Conservation (phyloP, 2,329 filamentous ascomycete species). For the Pyrenochaeta sp. region DNA sequence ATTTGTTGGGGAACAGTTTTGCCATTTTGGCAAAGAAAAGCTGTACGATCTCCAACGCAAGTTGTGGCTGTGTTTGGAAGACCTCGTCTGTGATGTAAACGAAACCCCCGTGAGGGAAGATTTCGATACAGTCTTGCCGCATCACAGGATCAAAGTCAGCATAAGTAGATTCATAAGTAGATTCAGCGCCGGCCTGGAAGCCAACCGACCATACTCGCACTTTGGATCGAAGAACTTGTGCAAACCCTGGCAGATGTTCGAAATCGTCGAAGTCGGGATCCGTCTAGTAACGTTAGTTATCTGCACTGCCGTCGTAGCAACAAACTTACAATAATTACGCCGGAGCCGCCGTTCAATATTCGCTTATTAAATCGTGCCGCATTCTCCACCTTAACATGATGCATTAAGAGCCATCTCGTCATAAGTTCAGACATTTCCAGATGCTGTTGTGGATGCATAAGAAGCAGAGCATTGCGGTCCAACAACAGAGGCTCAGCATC, state of each 20-base stretch:
- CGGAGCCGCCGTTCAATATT: slow-evolving; percentile 25
- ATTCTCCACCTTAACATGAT: slow-evolving; percentile 37
- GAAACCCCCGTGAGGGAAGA: slow-evolving; percentile 50
- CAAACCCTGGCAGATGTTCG: slow-evolving; percentile 41
- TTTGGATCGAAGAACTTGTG: slow-evolving; percentile 35
- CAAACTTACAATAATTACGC: slow-evolving; percentile 38
- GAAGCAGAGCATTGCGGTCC: slow-evolving; percentile 33
- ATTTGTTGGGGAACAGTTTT: slow-evolving; percentile 20
- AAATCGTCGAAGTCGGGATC: slow-evolving; percentile 42
- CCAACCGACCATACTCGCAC: slow-evolving; percentile 47
- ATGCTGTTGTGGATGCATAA: slow-evolving; percentile 39
- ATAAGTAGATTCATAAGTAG: slow-evolving; percentile 21
- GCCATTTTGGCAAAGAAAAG: slow-evolving; percentile 41
- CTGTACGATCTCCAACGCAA: slow-evolving; percentile 48
- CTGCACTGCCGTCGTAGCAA: too few relatives aligned
- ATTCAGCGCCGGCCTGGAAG: slow-evolving; percentile 23
- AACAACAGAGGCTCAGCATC: slow-evolving; percentile 12
- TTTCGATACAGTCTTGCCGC: slow-evolving; percentile 34
- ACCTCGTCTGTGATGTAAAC: slow-evolving; percentile 55
- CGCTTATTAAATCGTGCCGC: slow-evolving; percentile 32
- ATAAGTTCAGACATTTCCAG: slow-evolving; percentile 38
- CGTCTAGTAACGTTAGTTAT: slow-evolving; percentile 24
- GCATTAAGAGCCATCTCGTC: slow-evolving; percentile 40
- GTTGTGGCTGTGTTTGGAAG: slow-evolving; percentile 47
- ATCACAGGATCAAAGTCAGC: slow-evolving; percentile 16